Evolutionary conservation across 2,329 filamentous ascomycete genomes (phyloP).

Genomic region (Orbilia ellipsospora): DNA sequence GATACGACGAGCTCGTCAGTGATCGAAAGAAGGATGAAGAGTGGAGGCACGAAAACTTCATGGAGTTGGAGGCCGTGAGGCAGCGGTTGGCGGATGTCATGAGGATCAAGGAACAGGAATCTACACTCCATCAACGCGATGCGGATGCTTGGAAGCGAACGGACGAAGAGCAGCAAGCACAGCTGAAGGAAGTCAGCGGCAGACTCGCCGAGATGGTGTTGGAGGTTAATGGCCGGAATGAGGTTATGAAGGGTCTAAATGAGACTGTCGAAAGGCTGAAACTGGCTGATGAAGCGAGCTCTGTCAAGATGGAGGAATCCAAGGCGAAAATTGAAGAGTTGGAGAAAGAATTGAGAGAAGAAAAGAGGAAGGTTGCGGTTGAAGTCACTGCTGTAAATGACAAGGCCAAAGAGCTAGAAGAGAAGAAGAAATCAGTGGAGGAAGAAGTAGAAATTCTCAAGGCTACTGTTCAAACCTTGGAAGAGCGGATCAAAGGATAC

Average conservation of each 20-base stretch:
- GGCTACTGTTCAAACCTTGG: constrained; percentile 21
- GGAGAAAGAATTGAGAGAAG: constrained; percentile 39
- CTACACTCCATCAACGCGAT: constrained; percentile 41
- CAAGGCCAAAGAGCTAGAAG: constrained; percentile 25
- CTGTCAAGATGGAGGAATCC: constrained; percentile 23
- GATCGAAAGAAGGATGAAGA: constrained; percentile 49
- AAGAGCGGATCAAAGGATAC: constrained; percentile 31
- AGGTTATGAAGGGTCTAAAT: constrained; percentile 49
- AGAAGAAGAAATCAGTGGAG: constrained; percentile 8
- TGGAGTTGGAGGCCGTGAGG: constrained; percentile 40
- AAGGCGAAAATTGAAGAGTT: constrained; percentile 32
- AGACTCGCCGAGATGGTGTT: constrained; percentile 50
- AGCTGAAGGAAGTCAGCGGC: constrained; percentile 43
- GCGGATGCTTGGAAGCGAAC: constrained; percentile 44
- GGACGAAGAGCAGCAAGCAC: constrained; percentile 46
- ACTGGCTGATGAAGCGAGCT: constrained; percentile 43
- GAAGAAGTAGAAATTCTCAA: constrained; percentile 10
- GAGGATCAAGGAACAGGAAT: constrained; percentile 50
- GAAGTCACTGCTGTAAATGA: constrained; percentile 18
- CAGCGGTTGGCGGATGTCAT: constrained; percentile 42
- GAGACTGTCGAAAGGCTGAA: constrained; percentile 41
- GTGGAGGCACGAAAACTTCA: constrained; percentile 36
- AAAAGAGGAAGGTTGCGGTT: constrained; percentile 26
- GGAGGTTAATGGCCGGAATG: constrained; percentile 38
- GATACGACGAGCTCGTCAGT: constrained; percentile 39